These are phyloP conservation scores for Raphanus sativus DNA, from an alignment of 345 rosid species.

Conservation along the genomic window DNA sequence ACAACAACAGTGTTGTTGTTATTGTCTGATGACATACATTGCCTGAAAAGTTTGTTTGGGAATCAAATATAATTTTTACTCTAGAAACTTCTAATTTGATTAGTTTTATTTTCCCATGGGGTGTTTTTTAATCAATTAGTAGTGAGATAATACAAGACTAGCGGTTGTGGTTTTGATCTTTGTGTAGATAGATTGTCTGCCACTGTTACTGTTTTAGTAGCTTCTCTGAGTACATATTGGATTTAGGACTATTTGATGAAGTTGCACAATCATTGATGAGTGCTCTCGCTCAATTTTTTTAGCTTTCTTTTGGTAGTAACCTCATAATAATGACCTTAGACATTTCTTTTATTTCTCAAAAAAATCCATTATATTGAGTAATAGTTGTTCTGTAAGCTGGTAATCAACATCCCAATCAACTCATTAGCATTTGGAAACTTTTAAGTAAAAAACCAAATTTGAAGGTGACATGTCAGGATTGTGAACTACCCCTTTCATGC, in stretches of 20 bases:
- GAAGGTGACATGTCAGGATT: neutral
- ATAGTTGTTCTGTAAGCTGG: too few species aligned
- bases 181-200: neutral
- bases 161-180: neutral
- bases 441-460: neutral
- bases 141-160: neutral
- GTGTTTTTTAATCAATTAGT: neutral
- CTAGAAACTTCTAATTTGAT: neutral
- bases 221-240: neutral
- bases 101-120: neutral
- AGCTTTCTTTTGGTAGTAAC: neutral
- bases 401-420: too few species aligned
- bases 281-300: neutral
- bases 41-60: neutral
- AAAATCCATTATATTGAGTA: too few species aligned
- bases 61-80: too few species aligned
- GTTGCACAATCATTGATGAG: neutral
- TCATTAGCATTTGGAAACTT: too few species aligned
- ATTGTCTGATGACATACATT: neutral
- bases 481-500: neutral
- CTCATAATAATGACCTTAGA: too few species aligned
- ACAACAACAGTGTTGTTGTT: neutral
- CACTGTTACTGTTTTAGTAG: neutral
- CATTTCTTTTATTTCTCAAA: too few species aligned
- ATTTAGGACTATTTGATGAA: neutral